Evolutionary conservation across 1,284 basidiomycete genomes (phyloP).

Genomic region (Leccinum laetum): DNA sequence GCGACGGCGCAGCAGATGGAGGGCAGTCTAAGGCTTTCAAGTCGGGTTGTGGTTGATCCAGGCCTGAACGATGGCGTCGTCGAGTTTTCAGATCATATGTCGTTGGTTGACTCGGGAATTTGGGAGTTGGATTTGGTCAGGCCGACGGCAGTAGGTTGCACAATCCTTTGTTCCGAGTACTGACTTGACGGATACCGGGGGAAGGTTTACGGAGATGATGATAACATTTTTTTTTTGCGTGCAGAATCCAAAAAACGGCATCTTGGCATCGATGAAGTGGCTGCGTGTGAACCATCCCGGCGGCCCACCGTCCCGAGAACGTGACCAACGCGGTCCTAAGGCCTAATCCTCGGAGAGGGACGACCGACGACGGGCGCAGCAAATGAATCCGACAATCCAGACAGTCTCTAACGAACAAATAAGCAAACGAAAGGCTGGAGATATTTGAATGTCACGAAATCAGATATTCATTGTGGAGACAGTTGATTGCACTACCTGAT

Average conservation of each 20-base stretch:
- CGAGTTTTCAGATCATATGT: constrained; percentile 77
- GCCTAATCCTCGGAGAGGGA: no score
- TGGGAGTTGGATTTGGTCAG: constrained; percentile 65
- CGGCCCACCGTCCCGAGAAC: no score
- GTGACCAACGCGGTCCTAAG: no score
- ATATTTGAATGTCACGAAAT: no score
- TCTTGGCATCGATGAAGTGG: no score
- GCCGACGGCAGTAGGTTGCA: constrained; percentile 10
- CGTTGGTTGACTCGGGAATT: constrained; percentile 57
- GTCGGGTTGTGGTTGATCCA: constrained; percentile 51
- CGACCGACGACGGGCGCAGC: no score
- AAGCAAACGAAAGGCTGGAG: no score
- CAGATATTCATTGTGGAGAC: no score
- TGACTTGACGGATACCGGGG: constrained; percentile 11
- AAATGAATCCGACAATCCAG: no score
- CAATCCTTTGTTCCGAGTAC: constrained; percentile 17
- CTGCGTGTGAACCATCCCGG: no score
- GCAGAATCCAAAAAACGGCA: constrained; percentile 13
- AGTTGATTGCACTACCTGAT: no score
- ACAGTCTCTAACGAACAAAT: no score
- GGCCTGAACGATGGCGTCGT: constrained; percentile 65
- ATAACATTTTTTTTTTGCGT: not conserved
- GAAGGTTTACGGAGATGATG: constrained; percentile 25
- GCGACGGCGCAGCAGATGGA: constrained; percentile 42
- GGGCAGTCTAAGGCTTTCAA: constrained; percentile 41